These are phyloP conservation scores for Rhizopogon vulgaris DNA, from an alignment of 768 basidiomycete genomes.

Conservation along the genomic window DNA sequence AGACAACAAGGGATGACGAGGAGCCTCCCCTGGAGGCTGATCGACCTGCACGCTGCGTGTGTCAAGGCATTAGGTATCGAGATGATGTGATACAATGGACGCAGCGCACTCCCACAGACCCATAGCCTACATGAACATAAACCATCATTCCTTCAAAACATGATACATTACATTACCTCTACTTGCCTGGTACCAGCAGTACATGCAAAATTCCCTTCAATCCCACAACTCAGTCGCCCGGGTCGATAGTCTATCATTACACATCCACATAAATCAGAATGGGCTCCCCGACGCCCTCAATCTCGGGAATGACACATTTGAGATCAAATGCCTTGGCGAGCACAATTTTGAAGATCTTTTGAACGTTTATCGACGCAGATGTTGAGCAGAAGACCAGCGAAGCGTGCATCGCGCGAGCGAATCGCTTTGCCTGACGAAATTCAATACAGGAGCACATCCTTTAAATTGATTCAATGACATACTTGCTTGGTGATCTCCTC, in stretches of 20 bases:
- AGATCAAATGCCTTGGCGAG: conserved; percentile 96
- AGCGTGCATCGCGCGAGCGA: conserved; percentile 98
- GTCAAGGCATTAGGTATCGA: conserved; percentile 1
- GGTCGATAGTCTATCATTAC: conserved; percentile 22
- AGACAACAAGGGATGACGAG: background rate
- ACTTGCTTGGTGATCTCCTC: conserved; percentile 99
- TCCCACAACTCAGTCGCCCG: background rate
- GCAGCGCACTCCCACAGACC: background rate
- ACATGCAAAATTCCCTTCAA: background rate
- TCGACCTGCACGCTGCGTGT: background rate
- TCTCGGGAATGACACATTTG: conserved; percentile 98
- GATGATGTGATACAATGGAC: conserved; percentile 15
- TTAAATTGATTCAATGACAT: conserved; percentile 12
- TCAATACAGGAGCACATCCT: conserved; percentile 6
- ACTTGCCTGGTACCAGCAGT: background rate
- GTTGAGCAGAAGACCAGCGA: conserved; percentile 99
- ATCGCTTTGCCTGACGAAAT: conserved; percentile 77
- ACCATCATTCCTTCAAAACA: background rate
- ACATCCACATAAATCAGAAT: conserved; percentile 87
- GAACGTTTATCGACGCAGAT: conserved; percentile 97
- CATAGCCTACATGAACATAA: background rate
- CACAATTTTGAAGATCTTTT: conserved; percentile 99
- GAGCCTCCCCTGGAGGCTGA: background rate
- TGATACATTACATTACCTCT: background rate
- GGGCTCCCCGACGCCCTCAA: conserved; percentile 94